phyloP scores from a whole-genome alignment of 1,284 basidiomycete species.

The Fomitopsis schrenkii region DNA sequence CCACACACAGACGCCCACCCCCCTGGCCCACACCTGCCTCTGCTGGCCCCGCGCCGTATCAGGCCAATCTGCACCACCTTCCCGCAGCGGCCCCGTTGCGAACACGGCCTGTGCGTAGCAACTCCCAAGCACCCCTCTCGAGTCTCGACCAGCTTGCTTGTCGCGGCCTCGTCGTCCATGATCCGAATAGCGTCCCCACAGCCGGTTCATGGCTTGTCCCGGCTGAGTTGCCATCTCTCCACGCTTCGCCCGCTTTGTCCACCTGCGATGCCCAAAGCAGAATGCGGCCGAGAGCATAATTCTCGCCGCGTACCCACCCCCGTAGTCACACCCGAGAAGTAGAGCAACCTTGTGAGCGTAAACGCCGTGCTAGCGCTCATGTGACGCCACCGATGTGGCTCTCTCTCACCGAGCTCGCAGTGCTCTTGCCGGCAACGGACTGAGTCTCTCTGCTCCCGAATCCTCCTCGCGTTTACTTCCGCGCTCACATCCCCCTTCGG shows the following conservation, averaged over 20 bases:
- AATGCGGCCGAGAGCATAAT: not conserved
- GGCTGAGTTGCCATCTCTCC: conserved; percentile 1
- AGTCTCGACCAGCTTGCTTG: not conserved
- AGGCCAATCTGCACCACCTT: not conserved
- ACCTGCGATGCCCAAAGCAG: not conserved
- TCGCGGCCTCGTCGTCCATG: not conserved
- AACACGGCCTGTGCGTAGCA: not conserved
- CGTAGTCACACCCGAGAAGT: not conserved
- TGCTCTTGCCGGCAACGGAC: not conserved
- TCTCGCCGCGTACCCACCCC: not conserved
- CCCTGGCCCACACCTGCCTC: not conserved
- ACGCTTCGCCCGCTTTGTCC: not conserved
- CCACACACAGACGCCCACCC: not conserved
- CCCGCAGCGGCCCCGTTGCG: not conserved
- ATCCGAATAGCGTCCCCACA: not conserved
- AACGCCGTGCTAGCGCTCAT: not conserved
- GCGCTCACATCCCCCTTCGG: not conserved
- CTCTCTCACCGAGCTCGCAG: not conserved
- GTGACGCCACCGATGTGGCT: not conserved
- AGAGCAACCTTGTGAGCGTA: not conserved
- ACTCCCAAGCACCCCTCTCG: not conserved
- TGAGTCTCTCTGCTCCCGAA: not conserved
- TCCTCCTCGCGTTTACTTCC: not conserved
- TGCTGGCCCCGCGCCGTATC: not conserved
- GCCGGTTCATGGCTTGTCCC: not conserved